Evolutionary conservation across 139 green algal species (phyloP).

Genomic region (Closterium sp.): DNA sequence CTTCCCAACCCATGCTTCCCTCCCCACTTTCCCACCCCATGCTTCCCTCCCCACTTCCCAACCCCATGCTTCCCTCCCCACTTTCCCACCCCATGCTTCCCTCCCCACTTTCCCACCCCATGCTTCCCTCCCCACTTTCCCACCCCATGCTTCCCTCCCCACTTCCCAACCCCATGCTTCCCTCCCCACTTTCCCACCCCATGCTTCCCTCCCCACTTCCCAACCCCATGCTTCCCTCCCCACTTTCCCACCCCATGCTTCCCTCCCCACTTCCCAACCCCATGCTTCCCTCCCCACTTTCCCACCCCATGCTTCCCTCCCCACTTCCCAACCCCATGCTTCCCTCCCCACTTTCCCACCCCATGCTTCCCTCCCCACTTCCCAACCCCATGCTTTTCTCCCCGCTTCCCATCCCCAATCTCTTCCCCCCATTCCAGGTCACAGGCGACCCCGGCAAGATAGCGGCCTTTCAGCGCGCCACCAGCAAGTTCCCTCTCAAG

Average conservation of each 20-base stretch:
- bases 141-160: no score
- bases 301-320: not conserved
- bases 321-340: not conserved
- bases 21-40: no score
- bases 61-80: not conserved
- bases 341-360: not conserved
- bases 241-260: no score
- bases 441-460: not conserved
- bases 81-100: not conserved
- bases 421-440: not conserved
- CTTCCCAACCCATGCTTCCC: not conserved
- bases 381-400: not conserved
- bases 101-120: no score
- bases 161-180: no score
- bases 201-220: no score
- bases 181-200: no score
- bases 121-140: no score
- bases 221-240: no score
- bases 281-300: not conserved
- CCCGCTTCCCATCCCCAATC: not conserved
- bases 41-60: not conserved
- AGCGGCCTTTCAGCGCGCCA: constrained; percentile 48
- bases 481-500: constrained; percentile 50
- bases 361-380: not conserved
- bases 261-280: no score